Base-by-base conservation (phyloP, 106 monocot genomes). In the Iris macrosiphon region DNA sequence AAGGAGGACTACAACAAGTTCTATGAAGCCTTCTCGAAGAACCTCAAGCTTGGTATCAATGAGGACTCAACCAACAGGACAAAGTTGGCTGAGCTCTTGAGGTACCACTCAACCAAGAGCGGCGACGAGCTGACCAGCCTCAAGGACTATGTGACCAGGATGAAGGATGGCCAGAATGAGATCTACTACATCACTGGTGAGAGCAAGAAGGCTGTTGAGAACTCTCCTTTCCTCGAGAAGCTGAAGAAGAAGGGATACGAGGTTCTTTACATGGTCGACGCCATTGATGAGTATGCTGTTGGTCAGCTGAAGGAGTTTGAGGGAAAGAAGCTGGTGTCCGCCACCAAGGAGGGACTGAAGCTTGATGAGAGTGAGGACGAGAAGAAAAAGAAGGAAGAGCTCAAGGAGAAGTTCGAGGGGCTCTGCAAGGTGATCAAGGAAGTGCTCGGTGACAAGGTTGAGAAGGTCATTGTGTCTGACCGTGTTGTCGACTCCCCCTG, bases 181-280 rank as follows among this genome's bases (percentile, higher is more conserved):
- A 61, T 61, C 61, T 61, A 61, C 46, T 61, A 61, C 61, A 61
- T 61, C 61, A 61, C 61, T 6, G 61, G 61, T 4, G 61, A 61
- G 34, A 61, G 33, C 61, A 61, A 61, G 61, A 61, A 61, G 32
- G 61, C 48, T n/a, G 61, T 61, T 0, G 61, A 61, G 45, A 61
- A 61, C 45, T 61, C 61, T 14, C 47, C 61, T 0, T 61, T 61
- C 61, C 22, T 61, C 6, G 61, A 61, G 46, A 61, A 29, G 46
- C 45, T 61, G 47, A 61, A 61, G 46, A 61, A 32, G 47, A 61
- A 47, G 47, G 47, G 61, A 2, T 61, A 61, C 15, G 61, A 61
- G 34, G 61, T 61, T 18, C 61, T 61, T 6, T 61, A 32, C 33
- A 61, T 61, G 61, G 47, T 61, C 31, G 61, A 61, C 15, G 61